phyloP scores from a whole-genome alignment of 2,329 filamentous ascomycete genomes.

The Didymella pomorum region DNA sequence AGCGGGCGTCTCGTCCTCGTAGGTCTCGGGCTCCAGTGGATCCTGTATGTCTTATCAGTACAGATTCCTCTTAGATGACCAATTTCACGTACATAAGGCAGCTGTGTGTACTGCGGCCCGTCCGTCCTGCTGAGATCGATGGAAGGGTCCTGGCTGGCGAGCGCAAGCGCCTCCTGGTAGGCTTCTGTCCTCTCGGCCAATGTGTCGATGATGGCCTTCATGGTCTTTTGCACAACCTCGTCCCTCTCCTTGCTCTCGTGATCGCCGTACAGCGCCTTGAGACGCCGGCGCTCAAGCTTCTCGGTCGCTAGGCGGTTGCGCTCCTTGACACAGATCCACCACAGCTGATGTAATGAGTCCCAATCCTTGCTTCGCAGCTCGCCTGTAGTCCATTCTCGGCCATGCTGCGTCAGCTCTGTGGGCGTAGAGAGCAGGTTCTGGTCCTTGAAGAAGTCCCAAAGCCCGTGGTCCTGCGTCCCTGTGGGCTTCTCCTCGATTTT shows the following conservation, averaged over 20 bases:
- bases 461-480: constrained; percentile 78
- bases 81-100: constrained; percentile 34
- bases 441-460: constrained; percentile 88
- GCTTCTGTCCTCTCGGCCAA: constrained; percentile 89
- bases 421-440: constrained; percentile 75
- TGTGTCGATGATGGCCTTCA: constrained; percentile 82
- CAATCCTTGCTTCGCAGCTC: constrained; percentile 90
- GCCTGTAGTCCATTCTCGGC: constrained; percentile 80
- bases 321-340: constrained; percentile 95
- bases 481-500: constrained; percentile 66
- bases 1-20: constrained; percentile 17
- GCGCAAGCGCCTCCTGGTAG: constrained; percentile 77
- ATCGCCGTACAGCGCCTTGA: constrained; percentile 77
- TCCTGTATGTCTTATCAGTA: constrained; percentile 29
- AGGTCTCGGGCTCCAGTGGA: constrained; percentile 29
- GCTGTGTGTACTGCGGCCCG: constrained; percentile 36
- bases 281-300: constrained; percentile 70
- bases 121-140: constrained; percentile 39
- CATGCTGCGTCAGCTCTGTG: constrained; percentile 74
- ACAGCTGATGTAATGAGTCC: constrained; percentile 90
- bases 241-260: constrained; percentile 71
- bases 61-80: no score
- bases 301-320: constrained; percentile 88
- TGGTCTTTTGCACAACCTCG: constrained; percentile 74
- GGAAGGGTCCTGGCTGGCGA: constrained; percentile 63